Percentiles rank a stretch among this genome's conserved stretches.
Evolutionary conservation across 1,284 basidiomycete genomes (phyloP).

Genomic region (Polyporus tsugae): DNA sequence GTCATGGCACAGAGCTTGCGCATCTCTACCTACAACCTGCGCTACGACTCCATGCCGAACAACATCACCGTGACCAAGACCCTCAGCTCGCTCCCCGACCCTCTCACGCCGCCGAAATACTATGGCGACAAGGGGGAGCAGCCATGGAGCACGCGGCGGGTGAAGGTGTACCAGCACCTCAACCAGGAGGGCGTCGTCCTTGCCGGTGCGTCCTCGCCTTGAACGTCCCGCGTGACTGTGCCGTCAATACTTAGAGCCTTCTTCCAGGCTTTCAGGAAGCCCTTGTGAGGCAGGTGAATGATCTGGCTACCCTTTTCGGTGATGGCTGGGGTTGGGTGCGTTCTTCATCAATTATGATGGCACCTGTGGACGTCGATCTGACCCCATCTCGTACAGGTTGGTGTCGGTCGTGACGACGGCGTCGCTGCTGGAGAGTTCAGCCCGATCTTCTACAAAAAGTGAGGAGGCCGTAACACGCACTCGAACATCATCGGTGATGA

Average conservation of each 20-base stretch:
- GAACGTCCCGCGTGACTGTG: no score
- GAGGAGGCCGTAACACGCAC: slow-evolving; percentile 29
- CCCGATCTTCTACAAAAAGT: slow-evolving; percentile 71
- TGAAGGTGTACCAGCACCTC: slow-evolving; percentile 56
- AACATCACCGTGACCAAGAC: slow-evolving; percentile 56
- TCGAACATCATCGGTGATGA: not conserved
- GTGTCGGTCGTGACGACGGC: slow-evolving; percentile 72
- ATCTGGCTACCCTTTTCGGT: slow-evolving; percentile 64
- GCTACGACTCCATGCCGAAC: slow-evolving; percentile 61
- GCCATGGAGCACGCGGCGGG: slow-evolving; percentile 60
- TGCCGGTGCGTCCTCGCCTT: slow-evolving; percentile 43
- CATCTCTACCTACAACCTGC: slow-evolving; percentile 60
- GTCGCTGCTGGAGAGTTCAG: slow-evolving; percentile 64
- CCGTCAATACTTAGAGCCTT: not conserved
- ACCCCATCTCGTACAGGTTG: slow-evolving; percentile 47
- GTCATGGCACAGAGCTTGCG: slow-evolving; percentile 42
- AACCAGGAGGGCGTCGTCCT: slow-evolving; percentile 49
- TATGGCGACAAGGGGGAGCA: slow-evolving; percentile 48
- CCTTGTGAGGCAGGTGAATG: slow-evolving; percentile 64
- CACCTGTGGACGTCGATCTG: not conserved
- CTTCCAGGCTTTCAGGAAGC: slow-evolving; percentile 67
- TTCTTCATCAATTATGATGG: slow-evolving; percentile 2
- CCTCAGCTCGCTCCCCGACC: slow-evolving; percentile 52
- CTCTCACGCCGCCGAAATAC: slow-evolving; percentile 47
- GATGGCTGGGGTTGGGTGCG: slow-evolving; percentile 59